Base-by-base conservation (phyloP, 441 rosid species). In the Bruguiera hainesii region DNA sequence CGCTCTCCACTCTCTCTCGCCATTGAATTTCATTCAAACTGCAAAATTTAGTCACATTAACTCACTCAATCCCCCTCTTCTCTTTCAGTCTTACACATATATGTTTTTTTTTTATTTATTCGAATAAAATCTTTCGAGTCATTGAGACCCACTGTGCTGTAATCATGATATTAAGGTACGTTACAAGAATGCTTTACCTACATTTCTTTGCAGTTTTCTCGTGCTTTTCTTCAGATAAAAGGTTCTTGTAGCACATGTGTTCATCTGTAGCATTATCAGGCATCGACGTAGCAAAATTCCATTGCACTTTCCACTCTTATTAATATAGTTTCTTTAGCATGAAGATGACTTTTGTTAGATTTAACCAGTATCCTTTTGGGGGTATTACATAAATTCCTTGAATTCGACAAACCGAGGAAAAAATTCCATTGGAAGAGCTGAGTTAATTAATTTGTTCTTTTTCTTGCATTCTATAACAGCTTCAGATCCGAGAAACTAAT, bases 401-500 rank as follows among this genome's bases (percentile, higher is more conserved):
- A 55, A 6, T 49, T 28, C 33, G 39, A 68, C 39, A 19, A 15
- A 56, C 33, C 64, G 18, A n/a, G 42, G 56, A 53, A 62, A 61
- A 61, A 61, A 60, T 60, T 31, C 42, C 33, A 26, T 21, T 26
- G n/a, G 20, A 51, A 65, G 67, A 55, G 50, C 52, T 31, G 68
- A 65, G 68, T 72, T 71, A 53, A 60, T 63, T 33, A 21, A 33
- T 51, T 42, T n/a, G 26, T 51, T 18, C 25, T 63, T 61, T 42
- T 57, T 10, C 53, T 72, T 67, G 63, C 61, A 59, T 70, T 76
- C 55, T 37, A 3, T 42, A 56, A 55, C 81, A 80, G 77, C 81
- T 75, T 75, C 78, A 81, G 83, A 83, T 81, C 73, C 69, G 70
- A 71, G 77, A 64, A 71, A 63, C 29, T 39, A 23, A 64, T 59